Conservation (phyloP, 2,329 filamentous ascomycete species). For the Pseudogymnoascus sp. region DNA sequence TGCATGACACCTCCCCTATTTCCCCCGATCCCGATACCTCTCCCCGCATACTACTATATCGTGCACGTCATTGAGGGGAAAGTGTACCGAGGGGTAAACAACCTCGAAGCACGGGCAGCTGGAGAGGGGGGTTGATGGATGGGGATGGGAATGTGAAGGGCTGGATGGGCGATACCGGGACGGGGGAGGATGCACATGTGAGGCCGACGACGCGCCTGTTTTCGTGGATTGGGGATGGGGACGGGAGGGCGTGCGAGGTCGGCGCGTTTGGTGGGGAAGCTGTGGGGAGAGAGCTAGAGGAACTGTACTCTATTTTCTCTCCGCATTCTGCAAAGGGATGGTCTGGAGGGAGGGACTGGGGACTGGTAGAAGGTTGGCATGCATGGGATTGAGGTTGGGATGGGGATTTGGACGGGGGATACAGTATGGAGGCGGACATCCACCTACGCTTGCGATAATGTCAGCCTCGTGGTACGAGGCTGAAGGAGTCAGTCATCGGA, state of each 20-base stretch:
- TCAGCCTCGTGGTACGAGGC: background rate
- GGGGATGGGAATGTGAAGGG: background rate
- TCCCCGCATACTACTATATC: background rate
- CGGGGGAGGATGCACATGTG: background rate
- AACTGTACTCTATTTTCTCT: background rate
- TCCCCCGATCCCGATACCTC: background rate
- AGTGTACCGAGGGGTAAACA: background rate
- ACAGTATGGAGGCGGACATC: background rate
- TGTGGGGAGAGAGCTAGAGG: background rate
- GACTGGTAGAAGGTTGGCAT: background rate
- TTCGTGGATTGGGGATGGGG: background rate
- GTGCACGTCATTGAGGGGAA: background rate
- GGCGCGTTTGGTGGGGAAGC: background rate
- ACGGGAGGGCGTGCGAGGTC: constrained; percentile 4
- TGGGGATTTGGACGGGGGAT: background rate
- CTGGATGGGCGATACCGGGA: background rate
- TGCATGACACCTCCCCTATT: background rate
- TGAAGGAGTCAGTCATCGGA: background rate
- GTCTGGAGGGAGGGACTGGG: background rate
- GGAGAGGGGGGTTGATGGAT: background rate
- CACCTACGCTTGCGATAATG: background rate
- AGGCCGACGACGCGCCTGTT: background rate
- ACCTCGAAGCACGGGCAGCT: background rate
- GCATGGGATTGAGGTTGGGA: background rate
- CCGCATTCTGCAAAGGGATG: background rate